These are phyloP conservation scores for Diaporthe vexans DNA, from an alignment of 2,329 filamentous ascomycete species.

Conservation along the genomic window DNA sequence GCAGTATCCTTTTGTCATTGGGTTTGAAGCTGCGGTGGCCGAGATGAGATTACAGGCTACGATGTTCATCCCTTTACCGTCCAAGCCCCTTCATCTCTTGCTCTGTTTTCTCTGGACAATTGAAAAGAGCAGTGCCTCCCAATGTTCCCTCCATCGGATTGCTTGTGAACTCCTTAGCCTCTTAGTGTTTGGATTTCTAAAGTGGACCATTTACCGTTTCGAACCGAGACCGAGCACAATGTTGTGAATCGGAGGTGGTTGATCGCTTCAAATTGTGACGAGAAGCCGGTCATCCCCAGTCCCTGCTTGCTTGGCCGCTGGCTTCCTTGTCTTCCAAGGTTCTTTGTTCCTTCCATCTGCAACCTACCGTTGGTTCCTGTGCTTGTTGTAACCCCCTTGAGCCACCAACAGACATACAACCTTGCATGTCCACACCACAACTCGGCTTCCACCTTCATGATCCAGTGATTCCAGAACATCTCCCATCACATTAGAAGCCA, in stretches of 20 bases:
- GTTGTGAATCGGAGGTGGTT: neutral
- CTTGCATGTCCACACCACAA: neutral
- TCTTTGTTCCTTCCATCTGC: neutral
- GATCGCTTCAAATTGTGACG: neutral
- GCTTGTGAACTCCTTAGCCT: neutral
- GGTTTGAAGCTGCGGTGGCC: slow-evolving; percentile 6
- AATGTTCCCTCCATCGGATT: neutral
- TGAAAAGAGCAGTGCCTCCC: no score
- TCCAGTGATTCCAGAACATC: neutral
- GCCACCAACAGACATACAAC: slow-evolving; percentile 13
- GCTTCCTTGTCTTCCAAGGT: neutral
- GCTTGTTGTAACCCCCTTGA: neutral
- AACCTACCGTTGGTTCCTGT: neutral
- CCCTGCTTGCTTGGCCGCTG: neutral
- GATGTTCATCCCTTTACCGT: neutral
- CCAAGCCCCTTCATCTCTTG: neutral
- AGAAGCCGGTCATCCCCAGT: no score
- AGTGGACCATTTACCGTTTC: neutral
- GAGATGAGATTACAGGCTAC: neutral
- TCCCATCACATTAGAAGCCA: neutral
- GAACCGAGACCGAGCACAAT: neutral
- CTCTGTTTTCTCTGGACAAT: neutral
- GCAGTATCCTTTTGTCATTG: neutral
- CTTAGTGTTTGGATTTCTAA: no score
- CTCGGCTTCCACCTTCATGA: neutral